Base-by-base conservation (phyloP, 2,329 filamentous ascomycete genomes). In the Epicoccum sorghinum region DNA sequence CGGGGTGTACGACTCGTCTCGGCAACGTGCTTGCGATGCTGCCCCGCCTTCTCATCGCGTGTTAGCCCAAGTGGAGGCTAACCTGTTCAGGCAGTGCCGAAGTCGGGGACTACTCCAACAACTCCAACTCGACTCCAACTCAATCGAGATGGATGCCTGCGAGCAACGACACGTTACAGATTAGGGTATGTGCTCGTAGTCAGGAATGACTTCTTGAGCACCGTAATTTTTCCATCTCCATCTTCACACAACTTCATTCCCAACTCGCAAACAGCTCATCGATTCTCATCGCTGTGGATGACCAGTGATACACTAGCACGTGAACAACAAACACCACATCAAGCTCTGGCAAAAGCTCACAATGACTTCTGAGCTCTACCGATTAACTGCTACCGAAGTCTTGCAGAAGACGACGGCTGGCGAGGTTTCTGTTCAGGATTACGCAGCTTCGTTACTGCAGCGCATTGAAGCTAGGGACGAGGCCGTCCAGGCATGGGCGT, bases 401-500 rank as follows among this genome's bases (percentile, higher is more conserved):
- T 55, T 66, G 35, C 44, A 56, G 7, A 63, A 62, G 48, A 61
- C 69, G 53, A 61, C 59, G 27, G 54, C 56, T 37, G 66, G 60
- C n/a, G 55, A 61, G 4, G 24, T 67, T 3, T 67, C 66, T 7
- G 67, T 72, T 4, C 60, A 72, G 52, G 59, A 63, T 1, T 72
- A 71, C 38, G 69, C 66, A n/a, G 56, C 48, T 48, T 70, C 67
- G 5, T 60, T 72, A 4, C 51, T 72, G 7, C 50, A 60, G 14
- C 67, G 70, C n/a, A 61, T 72, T 12, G 46, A 61, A 35, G 45
- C 57, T 7, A 63, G 70, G 24, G 66, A 73, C 24, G 45, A 60
- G 2, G 52, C 52, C 25, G 62, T 66, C 7, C 56, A 71, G 22
- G 70, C 70, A 18, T 72, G 70, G 69, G 69, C 68, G 30, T 69